Evolutionary conservation across 768 basidiomycete genomes (phyloP).

Genomic region (Boletus vermiculosoides): DNA sequence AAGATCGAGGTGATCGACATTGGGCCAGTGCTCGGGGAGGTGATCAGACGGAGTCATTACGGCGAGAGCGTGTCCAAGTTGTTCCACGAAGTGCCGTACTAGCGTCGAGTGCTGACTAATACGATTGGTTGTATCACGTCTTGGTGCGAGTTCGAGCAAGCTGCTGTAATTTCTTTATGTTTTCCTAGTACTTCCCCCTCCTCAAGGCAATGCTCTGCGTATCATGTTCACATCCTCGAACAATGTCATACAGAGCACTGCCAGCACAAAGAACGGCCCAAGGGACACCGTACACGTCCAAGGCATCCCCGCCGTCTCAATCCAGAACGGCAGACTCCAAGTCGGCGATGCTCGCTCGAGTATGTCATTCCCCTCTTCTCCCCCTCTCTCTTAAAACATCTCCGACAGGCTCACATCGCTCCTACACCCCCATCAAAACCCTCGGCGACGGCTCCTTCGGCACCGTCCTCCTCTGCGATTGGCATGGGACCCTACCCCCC

Average conservation of each 20-base stretch:
- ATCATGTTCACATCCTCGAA: slow-evolving; percentile 34
- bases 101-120: slow-evolving; percentile 31
- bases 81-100: slow-evolving; percentile 89
- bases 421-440: slow-evolving; percentile 93
- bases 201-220: slow-evolving; percentile 35
- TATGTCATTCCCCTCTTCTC: slow-evolving; percentile 39
- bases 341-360: slow-evolving; percentile 73
- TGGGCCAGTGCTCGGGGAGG: slow-evolving; percentile 92
- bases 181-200: slow-evolving; percentile 16
- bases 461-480: slow-evolving; percentile 98
- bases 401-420: slow-evolving; percentile 70
- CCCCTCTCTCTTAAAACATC: background rate
- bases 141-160: background rate
- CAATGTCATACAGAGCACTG: slow-evolving; percentile 29
- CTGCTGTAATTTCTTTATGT: slow-evolving; percentile 10
- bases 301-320: slow-evolving; percentile 75
- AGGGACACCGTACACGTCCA: slow-evolving; percentile 67
- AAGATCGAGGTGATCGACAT: slow-evolving; percentile 96
- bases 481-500: slow-evolving; percentile 93
- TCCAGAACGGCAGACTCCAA: slow-evolving; percentile 64
- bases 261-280: slow-evolving; percentile 25
- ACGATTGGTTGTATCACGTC: background rate
- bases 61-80: slow-evolving; percentile 92
- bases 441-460: slow-evolving; percentile 99
- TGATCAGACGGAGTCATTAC: slow-evolving; percentile 93